Percentiles rank a stretch among this genome's conserved stretches.
Evolutionary conservation across 768 basidiomycete species (phyloP).

Genomic region (Psilocybe sp.): DNA sequence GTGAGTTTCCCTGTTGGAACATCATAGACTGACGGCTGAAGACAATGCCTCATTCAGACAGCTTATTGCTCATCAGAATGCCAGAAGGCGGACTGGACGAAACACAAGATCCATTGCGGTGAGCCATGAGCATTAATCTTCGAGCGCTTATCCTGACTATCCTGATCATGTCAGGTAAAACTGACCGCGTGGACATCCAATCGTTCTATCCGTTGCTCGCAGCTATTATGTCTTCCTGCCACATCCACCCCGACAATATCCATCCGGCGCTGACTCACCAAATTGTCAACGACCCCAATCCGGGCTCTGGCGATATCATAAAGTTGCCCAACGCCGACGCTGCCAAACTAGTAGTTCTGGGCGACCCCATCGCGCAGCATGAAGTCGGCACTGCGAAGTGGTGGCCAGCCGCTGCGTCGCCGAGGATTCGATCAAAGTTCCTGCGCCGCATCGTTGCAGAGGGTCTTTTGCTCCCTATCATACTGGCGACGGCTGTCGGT

Average conservation of each 20-base stretch:
- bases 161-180: conserved; percentile 23
- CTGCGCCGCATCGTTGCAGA: conserved; percentile 27
- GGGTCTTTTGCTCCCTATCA: conserved; percentile 29
- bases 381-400: conserved; percentile 15
- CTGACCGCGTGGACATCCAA: conserved; percentile 30
- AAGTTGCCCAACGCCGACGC: conserved; percentile 21
- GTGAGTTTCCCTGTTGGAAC: too few relatives aligned
- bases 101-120: conserved; percentile 9
- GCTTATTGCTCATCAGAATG: conserved; percentile 19
- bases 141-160: background rate
- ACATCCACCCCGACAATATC: conserved; percentile 14
- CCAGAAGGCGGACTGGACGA: conserved; percentile 9
- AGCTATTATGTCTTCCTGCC: conserved; percentile 19
- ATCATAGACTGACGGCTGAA: too few relatives aligned
- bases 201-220: conserved; percentile 32
- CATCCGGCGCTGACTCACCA: conserved; percentile 24
- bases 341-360: conserved; percentile 27
- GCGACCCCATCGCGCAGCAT: conserved; percentile 14
- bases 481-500: conserved; percentile 27
- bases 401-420: conserved; percentile 30
- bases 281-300: conserved; percentile 28
- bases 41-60: background rate
- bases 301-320: conserved; percentile 9
- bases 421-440: conserved; percentile 25
- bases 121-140: background rate